These are phyloP conservation scores for Neurospora sp. DNA, from an alignment of 495 filamentous ascomycete species.

Conservation along the genomic window DNA sequence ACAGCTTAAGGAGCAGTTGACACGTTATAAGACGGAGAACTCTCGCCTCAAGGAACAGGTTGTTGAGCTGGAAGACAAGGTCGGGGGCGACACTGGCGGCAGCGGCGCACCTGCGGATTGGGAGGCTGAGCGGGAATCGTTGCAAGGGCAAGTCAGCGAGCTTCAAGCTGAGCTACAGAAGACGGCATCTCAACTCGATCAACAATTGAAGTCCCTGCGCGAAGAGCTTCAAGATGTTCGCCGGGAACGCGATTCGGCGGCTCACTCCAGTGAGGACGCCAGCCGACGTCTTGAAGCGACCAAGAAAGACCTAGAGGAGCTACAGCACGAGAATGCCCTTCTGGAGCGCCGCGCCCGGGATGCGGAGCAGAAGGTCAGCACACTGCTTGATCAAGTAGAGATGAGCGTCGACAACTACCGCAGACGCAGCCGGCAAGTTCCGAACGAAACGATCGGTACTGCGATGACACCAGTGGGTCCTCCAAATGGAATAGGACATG, in stretches of 20 bases:
- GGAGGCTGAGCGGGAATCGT: constrained; percentile 63
- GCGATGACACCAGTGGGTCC: neutral
- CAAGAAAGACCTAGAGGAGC: constrained; percentile 61
- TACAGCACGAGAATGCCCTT: constrained; percentile 68
- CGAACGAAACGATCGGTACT: constrained; percentile 15
- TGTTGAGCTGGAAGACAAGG: constrained; percentile 45
- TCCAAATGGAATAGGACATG: constrained; percentile 28
- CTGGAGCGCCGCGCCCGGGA: constrained; percentile 77
- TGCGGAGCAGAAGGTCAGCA: constrained; percentile 84
- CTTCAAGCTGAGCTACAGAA: constrained; percentile 60
- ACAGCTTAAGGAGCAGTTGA: constrained; percentile 93
- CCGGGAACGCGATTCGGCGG: constrained; percentile 57
- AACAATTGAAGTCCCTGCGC: constrained; percentile 56
- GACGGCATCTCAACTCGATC: constrained; percentile 58
- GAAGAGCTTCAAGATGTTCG: constrained; percentile 53
- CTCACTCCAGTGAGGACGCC: constrained; percentile 44
- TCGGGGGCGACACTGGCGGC: constrained; percentile 19
- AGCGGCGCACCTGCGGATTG: constrained; percentile 47
- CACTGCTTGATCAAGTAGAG: constrained; percentile 89
- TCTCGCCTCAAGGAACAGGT: constrained; percentile 72
- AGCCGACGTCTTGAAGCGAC: constrained; percentile 49
- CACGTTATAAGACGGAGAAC: constrained; percentile 80
- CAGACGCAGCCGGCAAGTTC: constrained; percentile 44
- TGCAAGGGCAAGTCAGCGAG: constrained; percentile 62
- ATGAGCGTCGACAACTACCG: constrained; percentile 90